These are phyloP conservation scores for Podospora sp. DNA, from an alignment of 495 filamentous ascomycete genomes.

Conservation along the genomic window DNA sequence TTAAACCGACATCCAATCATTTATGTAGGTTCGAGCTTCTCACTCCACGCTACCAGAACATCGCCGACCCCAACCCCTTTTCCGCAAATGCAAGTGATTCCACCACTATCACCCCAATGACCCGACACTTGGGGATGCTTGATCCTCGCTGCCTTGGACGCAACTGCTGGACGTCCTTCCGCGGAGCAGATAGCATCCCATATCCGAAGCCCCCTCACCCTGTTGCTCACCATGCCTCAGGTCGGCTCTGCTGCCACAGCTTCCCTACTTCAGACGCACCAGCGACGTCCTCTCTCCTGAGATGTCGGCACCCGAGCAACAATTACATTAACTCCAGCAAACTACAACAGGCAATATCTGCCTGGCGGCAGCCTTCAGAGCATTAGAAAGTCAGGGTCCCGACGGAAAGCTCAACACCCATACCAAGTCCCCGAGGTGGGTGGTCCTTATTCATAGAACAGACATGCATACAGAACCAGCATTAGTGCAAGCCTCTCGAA, in stretches of 20 bases:
- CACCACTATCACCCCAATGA: neutral
- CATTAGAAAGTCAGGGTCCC: neutral
- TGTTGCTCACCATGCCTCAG: neutral
- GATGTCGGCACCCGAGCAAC: neutral
- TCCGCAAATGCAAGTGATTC: neutral
- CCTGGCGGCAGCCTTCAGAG: neutral
- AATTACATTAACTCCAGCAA: too few species aligned
- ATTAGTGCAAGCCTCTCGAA: neutral
- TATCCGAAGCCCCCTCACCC: neutral
- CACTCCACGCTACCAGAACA: neutral
- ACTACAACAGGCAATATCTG: neutral
- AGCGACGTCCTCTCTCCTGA: neutral
- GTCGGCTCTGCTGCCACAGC: neutral
- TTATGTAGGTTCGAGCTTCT: neutral
- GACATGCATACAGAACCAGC: neutral
- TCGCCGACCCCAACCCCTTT: neutral
- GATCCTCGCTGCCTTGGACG: neutral
- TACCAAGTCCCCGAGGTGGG: neutral
- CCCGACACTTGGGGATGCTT: neutral
- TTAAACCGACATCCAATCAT: neutral
- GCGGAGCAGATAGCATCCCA: neutral
- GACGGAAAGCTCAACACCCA: neutral
- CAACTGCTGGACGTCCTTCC: neutral
- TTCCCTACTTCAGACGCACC: neutral
- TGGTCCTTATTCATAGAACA: slow-evolving; percentile 1